Evolutionary conservation across 768 basidiomycete genomes (phyloP).

Genomic region (Trametes meyenii): DNA sequence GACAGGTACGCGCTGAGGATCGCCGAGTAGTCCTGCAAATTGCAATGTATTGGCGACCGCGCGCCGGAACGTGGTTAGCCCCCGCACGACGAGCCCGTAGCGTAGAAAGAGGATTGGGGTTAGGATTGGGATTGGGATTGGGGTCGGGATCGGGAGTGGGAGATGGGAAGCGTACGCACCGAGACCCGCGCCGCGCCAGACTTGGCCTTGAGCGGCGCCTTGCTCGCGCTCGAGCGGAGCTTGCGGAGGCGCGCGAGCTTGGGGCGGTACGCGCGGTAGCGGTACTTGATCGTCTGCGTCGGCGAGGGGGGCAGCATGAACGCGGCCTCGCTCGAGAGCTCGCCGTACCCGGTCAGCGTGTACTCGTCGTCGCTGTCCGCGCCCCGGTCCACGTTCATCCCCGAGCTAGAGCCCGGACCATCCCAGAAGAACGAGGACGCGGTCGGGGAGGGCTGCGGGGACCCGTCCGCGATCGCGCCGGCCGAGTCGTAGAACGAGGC

Average conservation of each 20-base stretch:
- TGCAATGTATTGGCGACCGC: too few relatives aligned
- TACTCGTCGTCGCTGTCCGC: constrained; percentile 18
- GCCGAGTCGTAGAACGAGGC: constrained; percentile 20
- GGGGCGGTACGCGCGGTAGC: constrained; percentile 24
- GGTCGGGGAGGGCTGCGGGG: constrained; percentile 17
- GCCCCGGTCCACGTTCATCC: neutral
- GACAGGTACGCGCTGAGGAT: constrained; percentile 14
- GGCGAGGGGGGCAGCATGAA: constrained; percentile 24
- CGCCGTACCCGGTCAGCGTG: constrained; percentile 23
- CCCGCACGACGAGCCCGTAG: neutral
- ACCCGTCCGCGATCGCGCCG: constrained; percentile 16
- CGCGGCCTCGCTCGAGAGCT: constrained; percentile 12
- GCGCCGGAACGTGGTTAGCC: neutral
- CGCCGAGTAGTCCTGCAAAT: constrained; percentile 14
- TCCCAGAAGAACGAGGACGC: neutral
- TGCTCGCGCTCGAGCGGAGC: constrained; percentile 13
- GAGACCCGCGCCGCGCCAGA: constrained; percentile 11
- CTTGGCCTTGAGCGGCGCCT: constrained; percentile 17
- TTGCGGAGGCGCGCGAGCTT: constrained; percentile 22
- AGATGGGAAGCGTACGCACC: neutral
- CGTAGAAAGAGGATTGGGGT: too few relatives aligned
- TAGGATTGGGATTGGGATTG: too few relatives aligned
- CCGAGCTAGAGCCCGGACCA: neutral
- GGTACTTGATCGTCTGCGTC: constrained; percentile 27
- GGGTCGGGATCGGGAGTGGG: too few relatives aligned